Evolutionary conservation across 2,329 filamentous ascomycete species (phyloP), one percentile per base, ranked within the genome.

Genomic region (Talaromyces sp.): DNA sequence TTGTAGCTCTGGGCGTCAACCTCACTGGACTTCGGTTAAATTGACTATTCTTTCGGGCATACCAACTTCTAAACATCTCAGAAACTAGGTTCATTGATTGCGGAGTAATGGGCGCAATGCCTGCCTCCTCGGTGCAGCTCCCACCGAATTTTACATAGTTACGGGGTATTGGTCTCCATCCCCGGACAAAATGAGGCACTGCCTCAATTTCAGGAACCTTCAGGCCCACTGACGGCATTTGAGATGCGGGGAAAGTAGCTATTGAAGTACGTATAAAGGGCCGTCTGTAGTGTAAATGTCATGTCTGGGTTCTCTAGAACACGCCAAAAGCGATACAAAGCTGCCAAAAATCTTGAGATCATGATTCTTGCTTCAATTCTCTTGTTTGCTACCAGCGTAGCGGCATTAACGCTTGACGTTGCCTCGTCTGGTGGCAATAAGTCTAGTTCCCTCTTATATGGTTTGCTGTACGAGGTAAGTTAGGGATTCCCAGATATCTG

Each of bases 311-410:
- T n/a, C 39, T n/a, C 14, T 43, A 9, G 1, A 43, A 43, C n/a
- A n/a, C 39, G 16, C 39, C 39, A 43, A 43, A 43, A 43, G 39
- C 39, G n/a, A 19, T 43, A 43, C 8, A 37, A 9, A n/a, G 14
- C 39, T 43, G 16, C n/a, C 16, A 6, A 43, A 16, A n/a, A 43
- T 19, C 39, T 43, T 43, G 16, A 27, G 6, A 16, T 43, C 16
- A 43, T 43, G 39, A 43, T 43, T 16, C 39, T 43, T 16, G n/a
- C 39, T 43, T 43, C n/a, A 9, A 35, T 58, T 27, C 19, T 58
- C 11, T 58, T 6, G 50, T 83, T 83, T 16, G 84, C 81, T 0
- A 72, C 75, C 8, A 68, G 52, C 0, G 59, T 76, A 52, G 69
- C 68, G 3, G 71, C 75, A 4, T 58, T 61, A 10, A 67, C 22